Evolutionary conservation across 2,329 filamentous ascomycete genomes (phyloP).

Genomic region (Nemania sp.): DNA sequence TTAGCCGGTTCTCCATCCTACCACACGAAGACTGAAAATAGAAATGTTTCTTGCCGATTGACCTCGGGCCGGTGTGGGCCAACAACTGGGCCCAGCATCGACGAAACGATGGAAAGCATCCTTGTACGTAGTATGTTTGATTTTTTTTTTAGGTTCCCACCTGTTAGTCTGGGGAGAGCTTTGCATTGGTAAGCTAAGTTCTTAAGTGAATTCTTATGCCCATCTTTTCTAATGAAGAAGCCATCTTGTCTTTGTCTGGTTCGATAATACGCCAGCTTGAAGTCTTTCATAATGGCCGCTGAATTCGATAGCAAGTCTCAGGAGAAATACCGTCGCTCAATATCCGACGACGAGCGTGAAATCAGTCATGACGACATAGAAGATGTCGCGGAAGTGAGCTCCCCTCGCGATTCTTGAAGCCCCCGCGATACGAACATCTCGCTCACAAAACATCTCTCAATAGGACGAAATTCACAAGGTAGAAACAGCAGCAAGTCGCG

Average conservation of each 20-base stretch:
- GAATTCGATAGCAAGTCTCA: conserved; percentile 10
- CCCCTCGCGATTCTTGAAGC: neutral
- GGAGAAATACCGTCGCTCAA: conserved; percentile 29
- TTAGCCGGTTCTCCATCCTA: neutral
- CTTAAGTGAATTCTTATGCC: neutral
- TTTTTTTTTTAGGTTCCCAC: neutral
- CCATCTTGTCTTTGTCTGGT: neutral
- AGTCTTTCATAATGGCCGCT: conserved; percentile 14
- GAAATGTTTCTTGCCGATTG: conserved; percentile 7
- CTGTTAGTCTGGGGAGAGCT: neutral
- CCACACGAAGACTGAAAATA: conserved; percentile 7
- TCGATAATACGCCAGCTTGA: neutral
- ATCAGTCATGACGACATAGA: conserved; percentile 30
- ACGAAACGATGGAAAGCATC: neutral
- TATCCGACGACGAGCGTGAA: conserved; percentile 30
- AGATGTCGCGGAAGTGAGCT: conserved; percentile 25
- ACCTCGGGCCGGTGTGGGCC: conserved; percentile 3
- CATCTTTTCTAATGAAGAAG: neutral
- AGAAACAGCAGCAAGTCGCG: conserved; percentile 29
- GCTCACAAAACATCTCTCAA: conserved; percentile 9
- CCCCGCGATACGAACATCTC: neutral
- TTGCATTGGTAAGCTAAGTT: neutral
- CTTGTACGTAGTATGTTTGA: neutral
- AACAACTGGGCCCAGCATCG: neutral
- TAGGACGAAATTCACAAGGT: conserved; percentile 36